Percentiles rank a stretch among this genome's conserved stretches.
Evolutionary conservation across 495 filamentous ascomycete species (phyloP).

Genomic region (Lasiosphaeria miniovina): DNA sequence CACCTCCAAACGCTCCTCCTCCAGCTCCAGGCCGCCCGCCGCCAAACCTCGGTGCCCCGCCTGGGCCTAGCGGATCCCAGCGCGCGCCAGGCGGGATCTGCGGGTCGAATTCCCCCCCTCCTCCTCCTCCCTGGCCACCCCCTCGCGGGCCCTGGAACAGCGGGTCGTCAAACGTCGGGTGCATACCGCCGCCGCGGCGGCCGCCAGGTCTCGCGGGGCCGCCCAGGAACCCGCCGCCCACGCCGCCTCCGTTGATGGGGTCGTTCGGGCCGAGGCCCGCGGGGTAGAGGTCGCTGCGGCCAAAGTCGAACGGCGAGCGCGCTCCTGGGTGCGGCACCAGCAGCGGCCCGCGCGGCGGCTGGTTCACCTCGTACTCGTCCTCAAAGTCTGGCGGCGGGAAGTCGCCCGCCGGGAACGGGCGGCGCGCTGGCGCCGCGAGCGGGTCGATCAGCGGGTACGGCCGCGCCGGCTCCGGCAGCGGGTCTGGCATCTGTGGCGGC

Average conservation of each 20-base stretch:
- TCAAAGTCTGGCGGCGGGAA: conserved; percentile 89
- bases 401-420: conserved; percentile 68
- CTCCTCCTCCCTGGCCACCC: conserved; percentile 31
- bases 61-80: conserved; percentile 83
- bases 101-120: conserved; percentile 41
- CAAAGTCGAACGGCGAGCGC: conserved; percentile 49
- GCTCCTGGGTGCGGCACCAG: conserved; percentile 25
- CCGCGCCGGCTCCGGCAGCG: conserved; percentile 54
- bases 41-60: conserved; percentile 45
- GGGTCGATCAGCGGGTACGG: conserved; percentile 58
- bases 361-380: conserved; percentile 83
- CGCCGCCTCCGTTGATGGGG: conserved; percentile 57
- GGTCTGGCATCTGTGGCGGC: conserved; percentile 45
- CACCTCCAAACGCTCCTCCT: conserved; percentile 31
- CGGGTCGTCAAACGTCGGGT: conserved; percentile 92
- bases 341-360: conserved; percentile 54
- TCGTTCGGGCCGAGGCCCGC: conserved; percentile 81
- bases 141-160: conserved; percentile 67
- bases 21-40: conserved; percentile 34
- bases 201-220: conserved; percentile 17
- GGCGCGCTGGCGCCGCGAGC: conserved; percentile 58
- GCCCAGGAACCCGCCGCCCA: conserved; percentile 30
- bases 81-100: conserved; percentile 58
- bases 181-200: conserved; percentile 71
- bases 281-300: conserved; percentile 84